Evolutionary conservation across 305 asterid genomes (phyloP), one percentile per base, ranked within the genome.

Genomic region (Striga hermonthica): DNA sequence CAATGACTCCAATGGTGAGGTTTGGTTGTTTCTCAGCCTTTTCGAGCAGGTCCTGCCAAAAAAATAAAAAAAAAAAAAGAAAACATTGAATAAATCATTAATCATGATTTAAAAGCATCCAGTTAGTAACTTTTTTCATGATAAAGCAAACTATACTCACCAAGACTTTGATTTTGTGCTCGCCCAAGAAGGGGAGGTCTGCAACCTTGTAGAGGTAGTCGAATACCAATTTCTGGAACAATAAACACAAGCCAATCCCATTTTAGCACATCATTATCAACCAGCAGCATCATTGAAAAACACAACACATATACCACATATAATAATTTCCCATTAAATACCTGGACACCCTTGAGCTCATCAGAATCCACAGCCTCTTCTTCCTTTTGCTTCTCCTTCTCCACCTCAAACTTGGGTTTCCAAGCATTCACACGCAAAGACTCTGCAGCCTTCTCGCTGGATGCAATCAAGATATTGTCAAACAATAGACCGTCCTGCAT

Each of bases 401-500:
- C 99, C 0, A 72, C 86, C 7, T 81, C 82, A 68, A 78, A 82
- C 64, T 90, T 90, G 0, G 95, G 92, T 78, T 90, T 90, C 97
- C 97, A 90, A 49, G 85, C 37, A 7, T 82, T 78, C 58, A 80
- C 62, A 41, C 92, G 74, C 80, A 78, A 80, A 14, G 84, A 75
- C 69, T 85, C 95, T 4, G 97, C 99, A 22, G 68, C 86, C 54
- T 75, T 77, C 68, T 90, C 99, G 61, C 76, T 80, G 8, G 85
- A 74, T 9, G 87, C 84, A 7, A 93, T 84, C 89, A 93, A 68
- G 73, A 93, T 65, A 72, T 85, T 93, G 78, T 93, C 99, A 10
- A 93, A 93, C 76, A 90, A 73, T 22, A 93, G 83, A 7, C 99
- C 99, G 65, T 90, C 99, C 65, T 90, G 97, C 99, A 90, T 90